Conservation (phyloP, 208 protist species). For the Leishmania guyanensis region DNA sequence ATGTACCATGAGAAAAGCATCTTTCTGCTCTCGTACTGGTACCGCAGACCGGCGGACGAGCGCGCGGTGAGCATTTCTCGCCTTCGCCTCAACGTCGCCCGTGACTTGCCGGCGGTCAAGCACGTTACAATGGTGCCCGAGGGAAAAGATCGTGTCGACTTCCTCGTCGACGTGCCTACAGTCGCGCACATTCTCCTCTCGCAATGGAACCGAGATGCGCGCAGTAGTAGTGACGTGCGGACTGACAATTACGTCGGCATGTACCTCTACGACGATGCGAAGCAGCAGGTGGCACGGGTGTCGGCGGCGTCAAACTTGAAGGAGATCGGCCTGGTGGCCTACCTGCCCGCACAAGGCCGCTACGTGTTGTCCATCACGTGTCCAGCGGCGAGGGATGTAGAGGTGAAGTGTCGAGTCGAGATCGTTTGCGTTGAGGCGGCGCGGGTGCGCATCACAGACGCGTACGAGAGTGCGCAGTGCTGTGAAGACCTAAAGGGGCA, state of each 20-base stretch:
- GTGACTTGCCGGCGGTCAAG: conserved; percentile 58
- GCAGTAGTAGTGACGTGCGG: conserved; percentile 44
- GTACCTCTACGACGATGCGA: conserved; percentile 69
- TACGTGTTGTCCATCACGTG: conserved; percentile 73
- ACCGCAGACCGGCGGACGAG: conserved; percentile 36
- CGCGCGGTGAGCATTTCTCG: conserved; percentile 40
- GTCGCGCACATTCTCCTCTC: conserved; percentile 73
- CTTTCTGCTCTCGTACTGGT: conserved; percentile 83
- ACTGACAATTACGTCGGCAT: conserved; percentile 72
- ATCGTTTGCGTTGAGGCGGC: conserved; percentile 65
- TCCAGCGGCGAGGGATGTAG: conserved; percentile 33
- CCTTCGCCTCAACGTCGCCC: conserved; percentile 51
- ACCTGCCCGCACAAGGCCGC: conserved; percentile 48
- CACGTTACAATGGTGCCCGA: conserved; percentile 48
- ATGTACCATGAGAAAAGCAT: conserved; percentile 71
- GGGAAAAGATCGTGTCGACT: conserved; percentile 70
- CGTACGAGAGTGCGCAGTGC: conserved; percentile 43
- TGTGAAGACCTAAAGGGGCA: conserved; percentile 26
- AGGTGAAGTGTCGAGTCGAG: conserved; percentile 64
- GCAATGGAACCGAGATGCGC: conserved; percentile 50
- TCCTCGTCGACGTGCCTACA: conserved; percentile 62
- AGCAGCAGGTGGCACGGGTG: conserved; percentile 47
- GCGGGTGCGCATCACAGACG: conserved; percentile 69
- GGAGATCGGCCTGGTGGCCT: conserved; percentile 58
- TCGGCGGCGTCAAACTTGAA: conserved; percentile 63